Evolutionary conservation across 2,329 filamentous ascomycete genomes (phyloP), one percentile per base, ranked within the genome.

Genomic region (Aspergillus caelatus): DNA sequence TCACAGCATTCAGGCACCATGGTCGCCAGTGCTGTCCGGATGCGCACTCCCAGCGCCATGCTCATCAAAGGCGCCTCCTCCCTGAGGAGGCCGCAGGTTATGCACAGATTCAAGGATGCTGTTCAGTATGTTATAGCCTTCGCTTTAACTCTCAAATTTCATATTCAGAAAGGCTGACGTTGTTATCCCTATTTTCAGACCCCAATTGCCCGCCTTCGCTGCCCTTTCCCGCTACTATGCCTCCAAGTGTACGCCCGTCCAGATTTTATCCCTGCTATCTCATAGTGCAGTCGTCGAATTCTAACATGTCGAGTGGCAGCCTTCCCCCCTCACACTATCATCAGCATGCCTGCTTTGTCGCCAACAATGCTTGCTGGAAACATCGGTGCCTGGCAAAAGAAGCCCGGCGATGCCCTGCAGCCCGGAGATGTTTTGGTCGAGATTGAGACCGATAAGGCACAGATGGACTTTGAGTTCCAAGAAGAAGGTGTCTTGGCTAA

Each of bases 381-480:
- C 84, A 96, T 99, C 80, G 96, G 95, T 74, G 84, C 89, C 68
- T 99, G 95, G 95, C 93, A 98, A 85, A 99, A 98, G 88, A 96
- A 97, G 85, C 86, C 89, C 70, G 95, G 95, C 77, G 95, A 99
- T 80, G 77, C 84, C 67, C 89, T 99, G 79, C 84, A 88, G 63
- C 94, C 96, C 58, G 95, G 95, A 78, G 95, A 99, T 79, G 95
- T 99, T 54, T 84, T 99, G 72, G 94, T 97, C 71, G 94, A 97
- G 86, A 97, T 98, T 75, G 95, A 99, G 87, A 99, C 95, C 74
- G 95, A 99, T 83, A 99, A 99, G 87, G 95, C 95, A 69, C 95
- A 98, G 85, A 99, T 99, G 95, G 95, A 99, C 85, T 98, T 99
- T 79, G 95, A 99, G 82, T 98, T 96, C 83, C 95, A 99, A 82